Conservation (phyloP, 75 land plant genomes). For the Selaginella moellendorffii region DNA sequence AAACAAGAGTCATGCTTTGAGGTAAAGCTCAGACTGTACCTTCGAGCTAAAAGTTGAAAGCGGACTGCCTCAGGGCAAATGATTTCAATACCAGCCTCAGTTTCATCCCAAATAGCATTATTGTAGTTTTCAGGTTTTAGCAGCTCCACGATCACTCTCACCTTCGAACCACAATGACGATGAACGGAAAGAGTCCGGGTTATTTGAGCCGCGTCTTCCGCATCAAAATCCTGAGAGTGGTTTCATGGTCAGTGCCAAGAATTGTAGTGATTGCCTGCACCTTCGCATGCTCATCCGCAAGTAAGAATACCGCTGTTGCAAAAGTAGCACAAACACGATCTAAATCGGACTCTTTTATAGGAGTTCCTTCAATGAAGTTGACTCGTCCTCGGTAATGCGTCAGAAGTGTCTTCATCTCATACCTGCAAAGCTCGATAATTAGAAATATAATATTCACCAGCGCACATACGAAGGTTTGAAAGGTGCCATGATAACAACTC, state of each 20-base stretch:
- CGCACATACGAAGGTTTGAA: constrained; percentile 32
- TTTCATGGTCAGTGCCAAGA: not conserved
- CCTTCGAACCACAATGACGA: constrained; percentile 11
- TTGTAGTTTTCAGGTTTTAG: constrained; percentile 16
- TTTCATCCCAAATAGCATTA: constrained; percentile 26
- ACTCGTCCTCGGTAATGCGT: constrained; percentile 28
- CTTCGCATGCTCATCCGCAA: constrained; percentile 29
- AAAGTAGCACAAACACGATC: constrained; percentile 34
- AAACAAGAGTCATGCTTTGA: no score
- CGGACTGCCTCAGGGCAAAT: constrained; percentile 20
- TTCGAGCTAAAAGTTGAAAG: constrained; percentile 15
- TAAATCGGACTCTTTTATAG: constrained; percentile 32
- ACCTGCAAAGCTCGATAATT: constrained; percentile 13
- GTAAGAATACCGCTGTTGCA: constrained; percentile 31
- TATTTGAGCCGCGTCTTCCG: constrained; percentile 21
- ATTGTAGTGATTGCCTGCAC: no score
- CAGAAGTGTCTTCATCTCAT: constrained; percentile 32
- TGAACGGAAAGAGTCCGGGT: constrained; percentile 21
- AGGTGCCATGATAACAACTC: constrained; percentile 37
- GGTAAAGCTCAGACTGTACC: constrained; percentile 3
- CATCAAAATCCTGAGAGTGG: constrained; percentile 14
- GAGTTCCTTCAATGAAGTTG: constrained; percentile 40
- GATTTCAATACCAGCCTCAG: constrained; percentile 12
- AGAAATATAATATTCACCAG: not conserved
- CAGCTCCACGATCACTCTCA: constrained; percentile 22